A percentile compares a stretch with the other conserved stretches of the same genome.
phyloP scores from a whole-genome alignment of 2,329 filamentous ascomycete genomes.

The Emergomyces pasteurianus region DNA sequence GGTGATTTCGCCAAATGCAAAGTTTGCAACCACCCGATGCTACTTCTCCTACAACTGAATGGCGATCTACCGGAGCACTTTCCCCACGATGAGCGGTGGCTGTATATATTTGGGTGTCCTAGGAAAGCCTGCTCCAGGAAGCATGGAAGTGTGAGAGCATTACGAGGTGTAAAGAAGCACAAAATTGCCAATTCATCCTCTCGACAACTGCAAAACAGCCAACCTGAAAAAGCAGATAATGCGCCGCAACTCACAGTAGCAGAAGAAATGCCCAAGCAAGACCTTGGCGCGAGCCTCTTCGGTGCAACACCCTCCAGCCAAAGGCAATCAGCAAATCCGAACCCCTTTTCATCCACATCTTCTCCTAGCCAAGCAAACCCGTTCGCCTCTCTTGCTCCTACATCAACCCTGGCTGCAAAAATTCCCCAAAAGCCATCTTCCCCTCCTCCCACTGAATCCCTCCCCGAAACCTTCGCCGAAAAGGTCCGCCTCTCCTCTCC shows the following conservation, averaged over 20 bases:
- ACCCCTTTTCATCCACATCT: slow-evolving; percentile 43
- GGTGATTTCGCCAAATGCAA: slow-evolving; percentile 73
- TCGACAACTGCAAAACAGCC: slow-evolving; percentile 6
- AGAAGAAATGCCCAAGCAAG: slow-evolving; percentile 17
- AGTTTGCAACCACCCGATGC: slow-evolving; percentile 73
- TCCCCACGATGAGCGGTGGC: slow-evolving; percentile 69
- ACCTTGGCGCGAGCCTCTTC: slow-evolving; percentile 51
- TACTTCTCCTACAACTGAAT: slow-evolving; percentile 79
- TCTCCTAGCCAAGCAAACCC: slow-evolving; percentile 40
- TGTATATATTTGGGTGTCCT: slow-evolving; percentile 79
- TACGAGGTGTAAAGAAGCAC: slow-evolving; percentile 53
- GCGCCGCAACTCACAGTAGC: slow-evolving; percentile 9
- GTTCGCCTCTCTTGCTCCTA: slow-evolving; percentile 41
- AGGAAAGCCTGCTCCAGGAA: slow-evolving; percentile 69
- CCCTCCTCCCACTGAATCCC: slow-evolving; percentile 29
- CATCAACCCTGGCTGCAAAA: slow-evolving; percentile 33
- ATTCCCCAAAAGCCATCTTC: slow-evolving; percentile 25
- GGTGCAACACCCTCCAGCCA: slow-evolving; percentile 34
- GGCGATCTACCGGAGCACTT: slow-evolving; percentile 79
- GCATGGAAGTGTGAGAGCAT: slow-evolving; percentile 63
- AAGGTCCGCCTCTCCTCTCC: slow-evolving; percentile 46
- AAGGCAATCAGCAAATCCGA: slow-evolving; percentile 29
- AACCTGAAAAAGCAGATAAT: slow-evolving; percentile 14
- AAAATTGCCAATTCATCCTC: slow-evolving; percentile 22
- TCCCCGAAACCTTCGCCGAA: slow-evolving; percentile 65